Percentiles rank a stretch among this genome's conserved stretches.
Evolutionary conservation across 129 eudicot genomes (phyloP).

Genomic region (Arctium minus): DNA sequence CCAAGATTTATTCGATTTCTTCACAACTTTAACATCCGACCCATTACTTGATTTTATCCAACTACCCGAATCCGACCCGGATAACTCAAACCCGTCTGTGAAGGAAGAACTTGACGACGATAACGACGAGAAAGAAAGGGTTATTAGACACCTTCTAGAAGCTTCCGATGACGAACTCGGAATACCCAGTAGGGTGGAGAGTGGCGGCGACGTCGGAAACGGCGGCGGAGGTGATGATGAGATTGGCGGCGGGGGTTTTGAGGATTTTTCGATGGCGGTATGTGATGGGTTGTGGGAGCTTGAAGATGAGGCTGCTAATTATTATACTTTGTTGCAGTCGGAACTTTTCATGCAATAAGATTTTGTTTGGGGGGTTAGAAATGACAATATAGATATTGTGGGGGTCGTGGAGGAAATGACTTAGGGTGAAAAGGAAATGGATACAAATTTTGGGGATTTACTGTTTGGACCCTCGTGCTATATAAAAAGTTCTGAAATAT

Average conservation of each 20-base stretch:
- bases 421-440: slow-evolving; percentile 17
- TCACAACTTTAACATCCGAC: slow-evolving; percentile 45
- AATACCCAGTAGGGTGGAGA: slow-evolving; percentile 42
- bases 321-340: slow-evolving; percentile 61
- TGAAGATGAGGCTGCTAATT: slow-evolving; percentile 90
- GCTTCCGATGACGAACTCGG: slow-evolving; percentile 97
- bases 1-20: slow-evolving; percentile 53
- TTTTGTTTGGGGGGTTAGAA: slow-evolving; percentile 25
- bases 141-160: slow-evolving; percentile 87
- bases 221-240: slow-evolving; percentile 25
- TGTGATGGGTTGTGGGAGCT: slow-evolving; percentile 73
- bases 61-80: slow-evolving; percentile 20
- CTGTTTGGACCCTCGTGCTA: slow-evolving; percentile 24
- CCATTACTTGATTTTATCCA: slow-evolving; percentile 23
- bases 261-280: slow-evolving; percentile 11
- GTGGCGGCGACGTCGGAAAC: neutral
- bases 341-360: slow-evolving; percentile 60
- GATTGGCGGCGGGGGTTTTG: slow-evolving; percentile 20
- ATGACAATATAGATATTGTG: slow-evolving; percentile 14
- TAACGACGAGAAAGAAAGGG: slow-evolving; percentile 43
- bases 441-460: slow-evolving; percentile 28
- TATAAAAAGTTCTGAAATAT: neutral
- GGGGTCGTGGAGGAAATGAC: slow-evolving; percentile 19
- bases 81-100: neutral
- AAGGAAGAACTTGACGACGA: slow-evolving; percentile 17